Base-by-base conservation (phyloP, 805 yeast genomes). In the Lachancea sp. region DNA sequence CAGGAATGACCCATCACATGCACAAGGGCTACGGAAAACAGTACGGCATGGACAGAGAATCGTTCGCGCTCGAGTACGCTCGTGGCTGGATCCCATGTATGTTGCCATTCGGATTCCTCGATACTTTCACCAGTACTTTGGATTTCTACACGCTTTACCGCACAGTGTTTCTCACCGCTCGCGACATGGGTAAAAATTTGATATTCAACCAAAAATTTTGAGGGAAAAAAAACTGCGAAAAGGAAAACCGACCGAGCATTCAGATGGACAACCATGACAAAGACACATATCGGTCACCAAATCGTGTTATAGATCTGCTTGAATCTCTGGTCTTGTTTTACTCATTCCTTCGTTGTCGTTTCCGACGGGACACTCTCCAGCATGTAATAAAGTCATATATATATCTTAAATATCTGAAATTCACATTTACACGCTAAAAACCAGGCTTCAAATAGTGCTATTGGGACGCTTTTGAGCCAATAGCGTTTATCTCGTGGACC, bases 1-100 rank as follows among this genome's bases (percentile, higher is more conserved):
- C 99, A 1, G 99, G 99, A 40, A 87, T 85, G 58, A 80, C 79
- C 51, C 95, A 93, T 64, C 91, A 83, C 62, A 73, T 91, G 62
- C 63, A 58, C 34, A 83, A 78, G 62, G 96, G 96, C 30, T 52
- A 63, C 36, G 77, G 78, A 55, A 88, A 86, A 68, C 99, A 93
- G 68, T 93, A 93, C 65, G 55, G 79, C 22, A 87, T 93, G 95
- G 83, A 86, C 1, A 65, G 77, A 26, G 95, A 84, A 31, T 73
- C 85, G 0, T 93, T 81, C 67, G 96, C 99, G 10, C 70, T 93
- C 53, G 99, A 93, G 65, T 74, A 91, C 58, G 99, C 99, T 7
- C 98, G 91, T 70, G 99, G 99, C 49, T 93, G 96, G 95, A 87
- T 93, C 53, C 98, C 99, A 30, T 82, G 91, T 36, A 93, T 93